Evolutionary conservation across 129 eudicot genomes (phyloP).

Genomic region (Sambucus nigra): DNA sequence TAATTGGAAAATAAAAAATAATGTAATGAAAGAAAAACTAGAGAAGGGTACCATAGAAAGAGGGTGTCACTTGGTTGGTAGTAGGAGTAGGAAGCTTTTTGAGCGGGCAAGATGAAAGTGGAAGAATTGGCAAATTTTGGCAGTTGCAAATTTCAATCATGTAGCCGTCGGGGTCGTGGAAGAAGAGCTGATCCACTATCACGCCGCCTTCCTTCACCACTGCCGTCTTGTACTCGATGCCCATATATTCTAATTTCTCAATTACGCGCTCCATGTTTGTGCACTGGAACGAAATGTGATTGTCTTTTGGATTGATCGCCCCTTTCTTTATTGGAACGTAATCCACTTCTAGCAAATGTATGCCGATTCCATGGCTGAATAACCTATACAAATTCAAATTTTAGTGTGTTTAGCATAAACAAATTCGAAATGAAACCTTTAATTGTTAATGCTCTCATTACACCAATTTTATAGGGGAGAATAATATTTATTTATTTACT

Average conservation of each 20-base stretch:
- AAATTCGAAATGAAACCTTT: neutral
- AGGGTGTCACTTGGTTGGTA: slow-evolving; percentile 3
- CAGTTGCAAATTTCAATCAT: slow-evolving; percentile 89
- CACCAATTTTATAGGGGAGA: too few species aligned
- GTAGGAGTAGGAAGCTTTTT: slow-evolving; percentile 17
- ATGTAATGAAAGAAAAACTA: neutral
- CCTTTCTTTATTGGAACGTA: slow-evolving; percentile 29
- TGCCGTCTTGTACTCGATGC: slow-evolving; percentile 45
- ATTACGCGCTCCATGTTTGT: slow-evolving; percentile 48
- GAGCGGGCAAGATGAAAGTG: slow-evolving; percentile 47
- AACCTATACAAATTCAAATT: slow-evolving; percentile 26
- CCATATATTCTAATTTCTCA: slow-evolving; percentile 36
- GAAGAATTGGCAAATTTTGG: slow-evolving; percentile 58
- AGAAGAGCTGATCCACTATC: slow-evolving; percentile 65
- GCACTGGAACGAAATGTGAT: slow-evolving; percentile 76
- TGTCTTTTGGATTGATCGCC: slow-evolving; percentile 68
- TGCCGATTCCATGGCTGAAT: slow-evolving; percentile 71
- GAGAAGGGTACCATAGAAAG: slow-evolving; percentile 17
- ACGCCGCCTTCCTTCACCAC: slow-evolving; percentile 61
- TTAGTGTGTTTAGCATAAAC: neutral
- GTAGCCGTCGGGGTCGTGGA: slow-evolving; percentile 75
- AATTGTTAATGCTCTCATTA: neutral
- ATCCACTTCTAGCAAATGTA: slow-evolving; percentile 58
- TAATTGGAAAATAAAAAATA: neutral
- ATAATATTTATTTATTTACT: too few species aligned